Conservation (phyloP, 805 yeast species). For the Saccharomyces jurei region DNA sequence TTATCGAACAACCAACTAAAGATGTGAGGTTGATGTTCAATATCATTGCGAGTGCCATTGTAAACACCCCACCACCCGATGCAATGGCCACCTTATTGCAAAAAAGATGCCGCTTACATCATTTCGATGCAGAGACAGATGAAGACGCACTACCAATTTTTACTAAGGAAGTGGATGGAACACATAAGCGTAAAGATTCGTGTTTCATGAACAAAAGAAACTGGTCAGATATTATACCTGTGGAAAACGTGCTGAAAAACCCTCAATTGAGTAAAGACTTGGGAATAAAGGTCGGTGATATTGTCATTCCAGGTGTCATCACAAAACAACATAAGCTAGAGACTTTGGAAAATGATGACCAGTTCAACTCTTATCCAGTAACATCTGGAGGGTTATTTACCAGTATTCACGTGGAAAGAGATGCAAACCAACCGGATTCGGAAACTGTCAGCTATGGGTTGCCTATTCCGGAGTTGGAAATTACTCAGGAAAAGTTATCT, state of each 20-base stretch:
- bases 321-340: conserved; percentile 2
- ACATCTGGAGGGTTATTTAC: conserved; percentile 53
- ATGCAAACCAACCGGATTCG: conserved; percentile 40
- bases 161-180: conserved; percentile 44
- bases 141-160: conserved; percentile 81
- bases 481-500: conserved; percentile 20
- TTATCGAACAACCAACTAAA: conserved; percentile 44
- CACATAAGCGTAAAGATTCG: conserved; percentile 37
- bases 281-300: conserved; percentile 12
- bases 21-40: conserved; percentile 77
- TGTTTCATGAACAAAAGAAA: conserved; percentile 58
- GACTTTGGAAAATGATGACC: conserved; percentile 23
- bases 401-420: conserved; percentile 66
- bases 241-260: conserved; percentile 31
- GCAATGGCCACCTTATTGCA: conserved; percentile 71
- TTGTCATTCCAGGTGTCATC: conserved; percentile 25
- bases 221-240: conserved; percentile 61
- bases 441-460: conserved; percentile 59
- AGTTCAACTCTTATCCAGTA: conserved; percentile 54
- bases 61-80: conserved; percentile 88
- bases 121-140: conserved; percentile 52
- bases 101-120: conserved; percentile 58
- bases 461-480: conserved; percentile 53
- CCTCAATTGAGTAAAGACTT: conserved; percentile 8
- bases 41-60: conserved; percentile 82